Evolutionary conservation across 2,329 filamentous ascomycete species (phyloP).

Genomic region (Claviceps humidiphila): DNA sequence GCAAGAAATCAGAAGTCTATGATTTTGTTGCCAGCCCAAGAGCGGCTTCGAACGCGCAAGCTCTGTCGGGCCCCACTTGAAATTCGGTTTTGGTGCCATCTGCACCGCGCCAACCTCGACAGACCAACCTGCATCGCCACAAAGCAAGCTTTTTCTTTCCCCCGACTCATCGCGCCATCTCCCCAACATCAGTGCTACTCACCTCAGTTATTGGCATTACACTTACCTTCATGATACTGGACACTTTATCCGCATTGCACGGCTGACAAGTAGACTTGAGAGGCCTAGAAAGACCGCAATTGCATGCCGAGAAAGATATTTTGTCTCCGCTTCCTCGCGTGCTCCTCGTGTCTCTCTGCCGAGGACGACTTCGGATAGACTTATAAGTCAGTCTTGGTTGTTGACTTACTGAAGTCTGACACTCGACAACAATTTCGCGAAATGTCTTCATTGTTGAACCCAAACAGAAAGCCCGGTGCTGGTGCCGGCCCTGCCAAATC

Average conservation of each 20-base stretch:
- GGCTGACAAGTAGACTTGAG: neutral
- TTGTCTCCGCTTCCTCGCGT: neutral
- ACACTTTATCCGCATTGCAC: neutral
- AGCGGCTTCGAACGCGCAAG: conserved; percentile 4
- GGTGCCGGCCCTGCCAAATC: conserved; percentile 21
- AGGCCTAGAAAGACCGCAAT: neutral
- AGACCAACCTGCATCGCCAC: neutral
- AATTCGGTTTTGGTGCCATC: neutral
- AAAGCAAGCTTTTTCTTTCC: neutral
- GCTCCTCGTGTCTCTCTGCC: neutral
- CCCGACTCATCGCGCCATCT: neutral
- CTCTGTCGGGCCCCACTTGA: neutral
- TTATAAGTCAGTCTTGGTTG: neutral
- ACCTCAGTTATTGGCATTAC: neutral
- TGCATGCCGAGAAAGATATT: neutral
- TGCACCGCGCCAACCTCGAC: neutral
- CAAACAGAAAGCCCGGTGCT: conserved; percentile 21
- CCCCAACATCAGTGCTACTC: neutral
- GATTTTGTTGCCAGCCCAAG: neutral
- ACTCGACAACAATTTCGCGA: neutral
- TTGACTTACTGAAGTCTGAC: neutral
- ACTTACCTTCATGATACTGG: neutral
- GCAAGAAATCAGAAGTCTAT: too few relatives aligned
- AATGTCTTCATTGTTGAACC: conserved; percentile 36
- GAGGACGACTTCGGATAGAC: neutral